A percentile compares a stretch with the other conserved stretches of the same genome.
phyloP scores from a whole-genome alignment of 345 rosid species.

The Aegle marmelos region DNA sequence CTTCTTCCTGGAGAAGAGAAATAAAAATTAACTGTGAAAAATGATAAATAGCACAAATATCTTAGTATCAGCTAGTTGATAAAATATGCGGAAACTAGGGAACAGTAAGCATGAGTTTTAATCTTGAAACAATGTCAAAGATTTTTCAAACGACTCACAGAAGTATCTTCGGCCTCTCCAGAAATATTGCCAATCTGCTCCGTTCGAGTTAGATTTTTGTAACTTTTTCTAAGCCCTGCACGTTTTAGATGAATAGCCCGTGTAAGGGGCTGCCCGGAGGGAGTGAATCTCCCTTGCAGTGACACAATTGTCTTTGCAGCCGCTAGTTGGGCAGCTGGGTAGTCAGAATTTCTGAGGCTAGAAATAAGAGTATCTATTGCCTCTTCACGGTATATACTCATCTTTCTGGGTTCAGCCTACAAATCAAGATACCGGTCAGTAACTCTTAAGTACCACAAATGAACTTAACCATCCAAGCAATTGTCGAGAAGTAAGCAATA shows the following conservation, averaged over 20 bases:
- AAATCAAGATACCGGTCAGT: slow-evolving; percentile 13
- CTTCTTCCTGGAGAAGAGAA: slow-evolving; percentile 38
- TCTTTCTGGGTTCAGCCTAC: slow-evolving; percentile 68
- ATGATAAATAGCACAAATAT: neutral
- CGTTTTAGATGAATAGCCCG: slow-evolving; percentile 52
- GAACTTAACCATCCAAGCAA: neutral
- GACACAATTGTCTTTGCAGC: slow-evolving; percentile 54
- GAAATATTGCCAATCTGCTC: slow-evolving; percentile 33
- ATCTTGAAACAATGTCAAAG: neutral
- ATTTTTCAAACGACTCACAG: slow-evolving; percentile 32
- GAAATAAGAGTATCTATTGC: slow-evolving; percentile 62
- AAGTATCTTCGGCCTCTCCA: slow-evolving; percentile 42
- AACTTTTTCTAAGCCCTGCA: slow-evolving; percentile 50
- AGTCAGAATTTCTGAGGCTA: slow-evolving; percentile 50
- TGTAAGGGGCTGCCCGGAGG: slow-evolving; percentile 51
- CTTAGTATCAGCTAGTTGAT: neutral
- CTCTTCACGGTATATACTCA: slow-evolving; percentile 76
- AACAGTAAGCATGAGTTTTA: neutral
- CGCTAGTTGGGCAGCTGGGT: slow-evolving; percentile 51
- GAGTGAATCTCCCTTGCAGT: slow-evolving; percentile 61
- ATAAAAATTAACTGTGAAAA: neutral
- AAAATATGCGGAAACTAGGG: neutral
- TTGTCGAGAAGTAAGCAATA: neutral
- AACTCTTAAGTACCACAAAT: neutral
- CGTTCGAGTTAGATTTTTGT: slow-evolving; percentile 36